These are phyloP conservation scores for Cryptosporidium ryanae DNA, from an alignment of 169 alveolate genomes.

Conservation along the genomic window DNA sequence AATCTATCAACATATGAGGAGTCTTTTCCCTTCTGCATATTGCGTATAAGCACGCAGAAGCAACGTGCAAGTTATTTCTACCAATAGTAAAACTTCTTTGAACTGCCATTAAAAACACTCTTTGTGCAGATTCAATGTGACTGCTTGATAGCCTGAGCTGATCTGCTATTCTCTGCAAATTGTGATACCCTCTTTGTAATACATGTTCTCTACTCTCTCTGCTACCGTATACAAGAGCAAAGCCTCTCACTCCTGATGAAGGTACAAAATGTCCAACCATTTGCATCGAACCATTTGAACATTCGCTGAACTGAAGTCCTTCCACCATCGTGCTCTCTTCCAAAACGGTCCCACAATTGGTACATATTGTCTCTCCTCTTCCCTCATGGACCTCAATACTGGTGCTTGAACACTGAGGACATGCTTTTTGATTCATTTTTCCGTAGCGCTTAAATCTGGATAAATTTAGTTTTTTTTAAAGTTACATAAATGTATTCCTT, in stretches of 20 bases:
- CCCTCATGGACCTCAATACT: slow-evolving; percentile 77
- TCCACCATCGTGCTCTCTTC: slow-evolving; percentile 88
- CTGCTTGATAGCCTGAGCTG: slow-evolving; percentile 85
- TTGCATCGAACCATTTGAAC: slow-evolving; percentile 83
- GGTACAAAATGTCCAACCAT: slow-evolving; percentile 88
- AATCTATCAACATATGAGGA: slow-evolving; percentile 94
- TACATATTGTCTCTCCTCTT: slow-evolving; percentile 88
- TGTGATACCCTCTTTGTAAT: slow-evolving; percentile 83
- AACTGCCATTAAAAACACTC: slow-evolving; percentile 92
- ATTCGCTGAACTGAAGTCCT: slow-evolving; percentile 85
- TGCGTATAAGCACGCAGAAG: slow-evolving; percentile 94
- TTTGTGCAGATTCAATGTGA: slow-evolving; percentile 90
- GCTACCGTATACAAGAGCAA: slow-evolving; percentile 83
- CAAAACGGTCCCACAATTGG: slow-evolving; percentile 87
- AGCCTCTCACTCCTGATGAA: slow-evolving; percentile 84
- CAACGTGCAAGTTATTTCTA: slow-evolving; percentile 91
- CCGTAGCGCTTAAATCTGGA: not conserved
- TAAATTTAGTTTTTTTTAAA: no score
- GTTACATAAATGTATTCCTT: no score
- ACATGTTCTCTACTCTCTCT: slow-evolving; percentile 85
- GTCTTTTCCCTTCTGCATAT: slow-evolving; percentile 93
- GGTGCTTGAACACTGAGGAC: slow-evolving; percentile 70
- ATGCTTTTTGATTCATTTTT: slow-evolving; percentile 25
- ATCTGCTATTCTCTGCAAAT: slow-evolving; percentile 88
- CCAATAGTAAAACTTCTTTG: slow-evolving; percentile 95